Base-by-base conservation (phyloP, 176 grass and related monocot genomes). In the Themeda triandra region DNA sequence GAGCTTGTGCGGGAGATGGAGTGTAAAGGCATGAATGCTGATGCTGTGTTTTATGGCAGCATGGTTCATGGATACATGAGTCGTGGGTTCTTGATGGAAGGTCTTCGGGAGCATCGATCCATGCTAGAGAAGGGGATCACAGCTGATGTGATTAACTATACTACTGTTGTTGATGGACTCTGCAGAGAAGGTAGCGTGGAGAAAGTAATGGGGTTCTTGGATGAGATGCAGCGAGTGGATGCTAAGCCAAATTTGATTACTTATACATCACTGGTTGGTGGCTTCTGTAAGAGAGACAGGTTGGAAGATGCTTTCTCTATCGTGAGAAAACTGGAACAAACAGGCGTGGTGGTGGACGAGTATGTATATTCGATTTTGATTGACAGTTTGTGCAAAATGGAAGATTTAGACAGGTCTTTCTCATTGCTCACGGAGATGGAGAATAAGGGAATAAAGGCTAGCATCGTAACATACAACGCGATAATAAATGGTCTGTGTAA, bases 401-500 rank as follows among this genome's bases (percentile, higher is more conserved):
- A 83, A 59, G 66, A 97, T 62, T 86, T 97, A 65, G 87, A 76
- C 73, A 83, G 73, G 65, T 85, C 86, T 73, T 86, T 97, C 66
- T 86, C 66, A 63, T 86, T 97, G 41, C 79, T 97, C 9, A 67
- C 68, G 45, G 87, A 90, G 90, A 88, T 94, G 84, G 86, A 89
- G 39, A 71, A 75, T 59, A 97, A 94, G 41, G 92, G 84, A 51
- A 56, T 90, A 64, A 89, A 88, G 69, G 49, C 63, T 76, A 88
- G 90, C 25, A 82, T 36, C 75, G 75, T 91, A 69, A 79, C 86
- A 53, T 92, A 92, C 60, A 94, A 94, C 40, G 28, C 86, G 18
- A 29, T 97, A 78, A 92, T 97, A 82, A 94, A 92, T 84, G 88
- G 90, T 81, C 77, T 97, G 12, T 97, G 92, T 29, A 97, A 94